Evolutionary conservation across 768 basidiomycete species (phyloP).

Genomic region (Psilocybe cubensis): DNA sequence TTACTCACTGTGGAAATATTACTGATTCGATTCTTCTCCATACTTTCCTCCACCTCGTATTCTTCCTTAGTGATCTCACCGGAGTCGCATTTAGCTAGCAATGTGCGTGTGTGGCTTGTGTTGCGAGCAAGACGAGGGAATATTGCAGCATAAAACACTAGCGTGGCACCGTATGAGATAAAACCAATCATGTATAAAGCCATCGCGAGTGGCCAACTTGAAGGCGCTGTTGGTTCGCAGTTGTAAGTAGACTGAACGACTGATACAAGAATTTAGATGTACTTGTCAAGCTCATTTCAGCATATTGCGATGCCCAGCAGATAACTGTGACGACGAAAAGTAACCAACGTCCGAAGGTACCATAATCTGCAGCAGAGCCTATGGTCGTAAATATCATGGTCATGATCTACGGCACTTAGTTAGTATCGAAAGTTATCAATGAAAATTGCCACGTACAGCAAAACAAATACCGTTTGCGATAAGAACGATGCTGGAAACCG

Average conservation of each 20-base stretch:
- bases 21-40: conserved; percentile 86
- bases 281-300: conserved; percentile 76
- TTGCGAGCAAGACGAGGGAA: conserved; percentile 86
- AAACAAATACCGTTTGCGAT: conserved; percentile 79
- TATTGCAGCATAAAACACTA: conserved; percentile 78
- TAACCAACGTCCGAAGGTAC: conserved; percentile 78
- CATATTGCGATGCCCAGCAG: conserved; percentile 83
- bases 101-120: conserved; percentile 60
- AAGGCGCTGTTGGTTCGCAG: conserved; percentile 46
- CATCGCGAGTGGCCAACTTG: conserved; percentile 79
- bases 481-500: conserved; percentile 77
- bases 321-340: conserved; percentile 71
- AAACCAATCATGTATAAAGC: conserved; percentile 80
- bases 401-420: conserved; percentile 55
- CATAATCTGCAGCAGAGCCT: conserved; percentile 75
- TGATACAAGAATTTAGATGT: conserved; percentile 21
- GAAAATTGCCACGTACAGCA: conserved; percentile 44
- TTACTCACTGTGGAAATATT: conserved; percentile 75
- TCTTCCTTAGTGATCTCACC: conserved; percentile 63
- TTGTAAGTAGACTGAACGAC: not conserved
- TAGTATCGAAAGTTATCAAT: not conserved
- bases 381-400: conserved; percentile 82
- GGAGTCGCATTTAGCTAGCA: conserved; percentile 58
- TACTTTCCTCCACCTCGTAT: conserved; percentile 74
- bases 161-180: conserved; percentile 77